phyloP scores from a whole-genome alignment of 2,329 filamentous ascomycete species.

The Diaporthe australafricana region DNA sequence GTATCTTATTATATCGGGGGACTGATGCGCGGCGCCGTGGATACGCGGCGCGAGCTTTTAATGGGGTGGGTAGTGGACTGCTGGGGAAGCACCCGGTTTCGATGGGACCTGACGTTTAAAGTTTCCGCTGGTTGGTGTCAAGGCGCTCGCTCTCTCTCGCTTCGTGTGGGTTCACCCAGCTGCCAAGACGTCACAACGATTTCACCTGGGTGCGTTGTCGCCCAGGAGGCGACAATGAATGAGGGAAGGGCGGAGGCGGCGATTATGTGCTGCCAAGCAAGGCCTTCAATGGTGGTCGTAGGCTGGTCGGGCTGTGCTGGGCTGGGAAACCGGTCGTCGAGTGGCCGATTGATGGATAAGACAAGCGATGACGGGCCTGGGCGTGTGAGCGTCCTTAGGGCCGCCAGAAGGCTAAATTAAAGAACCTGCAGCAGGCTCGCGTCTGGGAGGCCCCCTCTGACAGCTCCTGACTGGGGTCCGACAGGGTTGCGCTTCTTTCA shows the following conservation, averaged over 20 bases:
- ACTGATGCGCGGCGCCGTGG: conserved; percentile 22
- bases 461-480: not conserved
- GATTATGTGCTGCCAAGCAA: conserved; percentile 15
- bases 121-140: conserved; percentile 20
- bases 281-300: not conserved
- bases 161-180: conserved; percentile 19
- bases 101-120: conserved; percentile 24
- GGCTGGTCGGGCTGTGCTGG: conserved; percentile 9
- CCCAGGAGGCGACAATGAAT: conserved; percentile 1
- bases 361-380: conserved; percentile 22
- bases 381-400: conserved; percentile 1
- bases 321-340: not conserved
- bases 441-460: conserved; percentile 21
- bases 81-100: conserved; percentile 13
- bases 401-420: not conserved
- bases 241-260: conserved; percentile 3
- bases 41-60: conserved; percentile 19
- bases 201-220: conserved; percentile 4
- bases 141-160: conserved; percentile 23
- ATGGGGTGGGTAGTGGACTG: conserved; percentile 17
- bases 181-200: conserved; percentile 22
- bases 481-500: not conserved
- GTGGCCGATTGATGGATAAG: conserved; percentile 24
- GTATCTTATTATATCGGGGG: conserved; percentile 17
- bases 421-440: conserved; percentile 18